Percentiles rank a stretch among this genome's conserved stretches.
Conservation (phyloP, 1,284 basidiomycete species). For the Microbotryum scabiosae region DNA sequence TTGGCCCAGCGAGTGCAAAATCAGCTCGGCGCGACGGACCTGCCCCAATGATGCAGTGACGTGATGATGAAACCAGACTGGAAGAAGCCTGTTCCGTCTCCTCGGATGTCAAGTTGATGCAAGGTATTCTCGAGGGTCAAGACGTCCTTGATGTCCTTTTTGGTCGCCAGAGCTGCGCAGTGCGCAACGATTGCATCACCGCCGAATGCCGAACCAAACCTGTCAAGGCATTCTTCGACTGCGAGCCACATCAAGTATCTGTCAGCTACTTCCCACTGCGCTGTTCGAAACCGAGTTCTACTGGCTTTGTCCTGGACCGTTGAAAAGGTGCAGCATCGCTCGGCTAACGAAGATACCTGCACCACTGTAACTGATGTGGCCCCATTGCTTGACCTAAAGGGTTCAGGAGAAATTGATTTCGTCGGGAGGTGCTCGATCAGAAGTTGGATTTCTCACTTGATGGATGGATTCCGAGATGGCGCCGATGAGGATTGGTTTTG, state of each 20-base stretch:
- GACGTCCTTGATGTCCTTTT: constrained; percentile 18
- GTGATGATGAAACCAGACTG: constrained; percentile 34
- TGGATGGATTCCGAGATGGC: constrained; percentile 29
- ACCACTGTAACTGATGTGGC: constrained; percentile 31
- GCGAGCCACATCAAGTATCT: neutral
- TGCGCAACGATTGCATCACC: constrained; percentile 26
- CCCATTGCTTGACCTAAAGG: constrained; percentile 24
- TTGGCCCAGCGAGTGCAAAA: neutral
- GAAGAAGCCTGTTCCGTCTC: constrained; percentile 34
- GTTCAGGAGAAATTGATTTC: neutral
- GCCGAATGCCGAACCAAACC: constrained; percentile 20
- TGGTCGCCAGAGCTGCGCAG: constrained; percentile 30
- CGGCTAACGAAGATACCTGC: constrained; percentile 31
- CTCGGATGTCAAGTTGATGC: constrained; percentile 34
- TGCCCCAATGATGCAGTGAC: constrained; percentile 33
- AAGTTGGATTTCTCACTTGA: constrained; percentile 9
- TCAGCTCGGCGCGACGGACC: constrained; percentile 9
- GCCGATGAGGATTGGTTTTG: constrained; percentile 25
- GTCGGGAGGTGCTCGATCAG: too few relatives aligned
- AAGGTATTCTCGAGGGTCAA: constrained; percentile 29
- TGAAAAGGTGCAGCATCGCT: constrained; percentile 25
- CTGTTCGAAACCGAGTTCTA: constrained; percentile 4
- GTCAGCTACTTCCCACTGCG: too few relatives aligned
- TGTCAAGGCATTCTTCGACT: constrained; percentile 9
- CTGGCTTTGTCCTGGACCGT: constrained; percentile 20